Conservation (phyloP, 805 yeast genomes). For the Candida tallmaniae region DNA sequence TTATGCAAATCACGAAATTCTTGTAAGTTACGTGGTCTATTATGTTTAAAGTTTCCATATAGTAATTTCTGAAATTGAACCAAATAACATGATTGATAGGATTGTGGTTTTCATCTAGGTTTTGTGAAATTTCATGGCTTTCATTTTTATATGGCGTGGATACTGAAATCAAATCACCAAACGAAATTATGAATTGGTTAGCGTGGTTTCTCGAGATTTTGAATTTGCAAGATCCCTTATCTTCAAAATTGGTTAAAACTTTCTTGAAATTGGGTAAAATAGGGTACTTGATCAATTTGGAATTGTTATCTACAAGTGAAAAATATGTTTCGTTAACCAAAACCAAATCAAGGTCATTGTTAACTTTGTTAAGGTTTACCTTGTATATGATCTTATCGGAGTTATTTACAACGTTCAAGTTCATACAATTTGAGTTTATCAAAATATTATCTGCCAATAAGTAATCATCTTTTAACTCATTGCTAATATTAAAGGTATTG, state of each 20-base stretch:
- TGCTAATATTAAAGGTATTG: slow-evolving; percentile 19
- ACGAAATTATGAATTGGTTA: slow-evolving; percentile 26
- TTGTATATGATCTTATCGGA: slow-evolving; percentile 15
- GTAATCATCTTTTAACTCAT: slow-evolving; percentile 22
- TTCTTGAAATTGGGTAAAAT: slow-evolving; percentile 26
- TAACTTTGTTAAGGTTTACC: slow-evolving; percentile 16
- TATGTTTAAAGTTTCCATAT: slow-evolving; percentile 28
- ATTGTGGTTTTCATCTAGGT: slow-evolving; percentile 11
- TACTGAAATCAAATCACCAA: slow-evolving; percentile 22
- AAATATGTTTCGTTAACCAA: slow-evolving; percentile 25
- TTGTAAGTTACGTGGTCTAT: slow-evolving; percentile 33
- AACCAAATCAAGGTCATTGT: slow-evolving; percentile 12
- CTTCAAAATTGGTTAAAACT: slow-evolving; percentile 18
- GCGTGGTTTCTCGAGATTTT: slow-evolving; percentile 17
- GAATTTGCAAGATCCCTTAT: slow-evolving; percentile 19
- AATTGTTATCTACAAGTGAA: slow-evolving; percentile 16
- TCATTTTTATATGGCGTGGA: slow-evolving; percentile 23
- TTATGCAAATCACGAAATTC: slow-evolving; percentile 30
- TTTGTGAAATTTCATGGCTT: too few species aligned
- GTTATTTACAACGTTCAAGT: slow-evolving; percentile 13
- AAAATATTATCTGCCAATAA: slow-evolving; percentile 20
- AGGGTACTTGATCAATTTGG: slow-evolving; percentile 24
- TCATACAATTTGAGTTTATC: slow-evolving; percentile 6
- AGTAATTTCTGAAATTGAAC: slow-evolving; percentile 34
- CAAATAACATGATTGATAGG: slow-evolving; percentile 32